Base-by-base conservation (phyloP, 495 filamentous ascomycete species). In the Annulohypoxylon bovei region DNA sequence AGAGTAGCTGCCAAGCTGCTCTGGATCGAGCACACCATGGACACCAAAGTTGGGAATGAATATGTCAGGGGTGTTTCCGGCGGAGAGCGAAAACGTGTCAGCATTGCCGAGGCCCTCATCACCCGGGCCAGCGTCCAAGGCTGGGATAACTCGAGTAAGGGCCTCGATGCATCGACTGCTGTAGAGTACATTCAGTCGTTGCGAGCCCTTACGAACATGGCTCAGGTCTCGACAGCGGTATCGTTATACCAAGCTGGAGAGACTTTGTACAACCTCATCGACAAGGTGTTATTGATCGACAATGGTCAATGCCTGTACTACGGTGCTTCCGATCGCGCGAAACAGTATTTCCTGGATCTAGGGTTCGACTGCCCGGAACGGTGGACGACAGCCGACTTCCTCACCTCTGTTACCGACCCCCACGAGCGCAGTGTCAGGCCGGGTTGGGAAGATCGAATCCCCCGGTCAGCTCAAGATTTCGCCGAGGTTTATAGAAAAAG, bases 11-110 rank as follows among this genome's bases (percentile, higher is more conserved):
- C 89, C 7, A 89, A 92, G 65, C 79, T 93, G 27, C 94, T 96
- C 67, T 91, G 91, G 86, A 92, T 85, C 20, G 77, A 76, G 5
- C 93, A 97, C 74, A 95, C 94, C 0, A 87, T 87, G 71, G 86
- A 95, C 70, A 97, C 94, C 0, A 83, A 89, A 20, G 93, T 98
- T 12, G 94, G 94, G 20, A 92, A 97, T 76, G 91, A 90, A 72
- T 94, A 90, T 67, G 87, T 94, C 14, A 87, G 93, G 28, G 90
- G 90, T 49, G 88, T 90, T 0, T 90, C 89, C 65, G 86, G 89
- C 1, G 88, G 88, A 72, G 82, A 86, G 78, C 77, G 89, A 78
- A 85, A 84, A 42, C 81, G 87, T 52, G 84, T 87, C 16, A 85
- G 80, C 42, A 86, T 89, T 54, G 84, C 85, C 56, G 87, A 89